Evolutionary conservation across 2,329 filamentous ascomycete species (phyloP).

Genomic region (Lasiodiplodia theobromae): DNA sequence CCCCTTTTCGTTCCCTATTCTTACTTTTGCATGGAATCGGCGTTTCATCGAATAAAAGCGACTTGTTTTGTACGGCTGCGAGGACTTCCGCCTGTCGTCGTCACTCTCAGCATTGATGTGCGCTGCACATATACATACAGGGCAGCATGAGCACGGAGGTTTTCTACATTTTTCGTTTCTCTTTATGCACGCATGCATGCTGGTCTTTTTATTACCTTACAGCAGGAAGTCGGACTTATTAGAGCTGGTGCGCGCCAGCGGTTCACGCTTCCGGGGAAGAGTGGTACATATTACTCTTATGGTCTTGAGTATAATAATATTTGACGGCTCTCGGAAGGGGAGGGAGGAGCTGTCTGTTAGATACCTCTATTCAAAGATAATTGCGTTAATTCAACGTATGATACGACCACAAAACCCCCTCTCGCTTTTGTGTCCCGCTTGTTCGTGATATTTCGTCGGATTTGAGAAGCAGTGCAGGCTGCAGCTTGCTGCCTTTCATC

Average conservation of each 20-base stretch:
- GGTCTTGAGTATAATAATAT: not conserved
- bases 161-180: not conserved
- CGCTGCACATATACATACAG: not conserved
- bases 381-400: too few relatives aligned
- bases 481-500: too few relatives aligned
- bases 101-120: not conserved
- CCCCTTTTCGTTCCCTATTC: not conserved
- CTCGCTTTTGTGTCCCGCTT: too few relatives aligned
- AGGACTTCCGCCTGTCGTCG: not conserved
- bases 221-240: not conserved
- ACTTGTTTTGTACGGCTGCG: not conserved
- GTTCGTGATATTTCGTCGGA: too few relatives aligned
- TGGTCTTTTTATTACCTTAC: not conserved
- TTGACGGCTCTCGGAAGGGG: not conserved
- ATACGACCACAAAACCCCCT: too few relatives aligned
- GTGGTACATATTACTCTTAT: too few relatives aligned
- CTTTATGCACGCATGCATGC: conserved; percentile 1
- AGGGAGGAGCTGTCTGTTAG: too few relatives aligned
- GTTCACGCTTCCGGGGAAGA: too few relatives aligned
- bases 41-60: conserved; percentile 5
- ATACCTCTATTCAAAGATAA: too few relatives aligned
- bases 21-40: conserved; percentile 13
- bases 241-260: not conserved
- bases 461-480: too few relatives aligned
- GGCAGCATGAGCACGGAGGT: too few relatives aligned